Conservation (phyloP, 805 yeast genomes). For the Metschnikowia anglica region DNA sequence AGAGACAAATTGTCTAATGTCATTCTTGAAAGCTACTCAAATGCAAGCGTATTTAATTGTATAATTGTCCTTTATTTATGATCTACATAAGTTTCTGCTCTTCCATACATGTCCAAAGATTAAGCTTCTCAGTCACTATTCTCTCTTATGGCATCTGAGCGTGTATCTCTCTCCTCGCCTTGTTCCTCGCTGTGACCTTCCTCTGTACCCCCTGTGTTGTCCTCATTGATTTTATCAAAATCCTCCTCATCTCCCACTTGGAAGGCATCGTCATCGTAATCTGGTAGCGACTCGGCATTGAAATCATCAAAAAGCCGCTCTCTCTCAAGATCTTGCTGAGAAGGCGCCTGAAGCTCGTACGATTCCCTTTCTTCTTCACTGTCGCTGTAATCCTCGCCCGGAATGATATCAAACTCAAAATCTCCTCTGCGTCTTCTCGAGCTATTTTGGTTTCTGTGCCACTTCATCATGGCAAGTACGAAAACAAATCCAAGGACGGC, state of each 20-base stretch:
- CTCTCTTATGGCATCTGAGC: neutral
- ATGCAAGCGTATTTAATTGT: neutral
- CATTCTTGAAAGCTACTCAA: neutral
- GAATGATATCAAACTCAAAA: constrained; percentile 75
- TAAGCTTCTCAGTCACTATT: neutral
- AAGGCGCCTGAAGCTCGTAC: constrained; percentile 30
- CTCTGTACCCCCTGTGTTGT: neutral
- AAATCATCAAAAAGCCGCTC: constrained; percentile 43
- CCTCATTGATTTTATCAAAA: constrained; percentile 7
- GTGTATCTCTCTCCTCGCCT: neutral
- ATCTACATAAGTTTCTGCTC: neutral
- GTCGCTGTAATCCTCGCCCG: constrained; percentile 56
- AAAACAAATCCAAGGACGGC: constrained; percentile 57
- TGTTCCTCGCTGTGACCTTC: constrained; percentile 8
- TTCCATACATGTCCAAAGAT: neutral
- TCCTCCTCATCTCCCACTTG: constrained; percentile 40
- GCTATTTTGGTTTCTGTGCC: constrained; percentile 40
- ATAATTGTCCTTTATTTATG: neutral
- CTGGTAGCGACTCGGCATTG: constrained; percentile 38
- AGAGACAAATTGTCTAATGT: no score
- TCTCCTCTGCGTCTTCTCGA: constrained; percentile 61
- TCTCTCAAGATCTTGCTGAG: constrained; percentile 35
- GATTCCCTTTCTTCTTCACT: constrained; percentile 39
- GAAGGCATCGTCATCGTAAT: constrained; percentile 41
- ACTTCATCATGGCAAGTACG: constrained; percentile 47